Base-by-base conservation (phyloP, 106 monocot species). In the Phalaenopsis aphrodite region DNA sequence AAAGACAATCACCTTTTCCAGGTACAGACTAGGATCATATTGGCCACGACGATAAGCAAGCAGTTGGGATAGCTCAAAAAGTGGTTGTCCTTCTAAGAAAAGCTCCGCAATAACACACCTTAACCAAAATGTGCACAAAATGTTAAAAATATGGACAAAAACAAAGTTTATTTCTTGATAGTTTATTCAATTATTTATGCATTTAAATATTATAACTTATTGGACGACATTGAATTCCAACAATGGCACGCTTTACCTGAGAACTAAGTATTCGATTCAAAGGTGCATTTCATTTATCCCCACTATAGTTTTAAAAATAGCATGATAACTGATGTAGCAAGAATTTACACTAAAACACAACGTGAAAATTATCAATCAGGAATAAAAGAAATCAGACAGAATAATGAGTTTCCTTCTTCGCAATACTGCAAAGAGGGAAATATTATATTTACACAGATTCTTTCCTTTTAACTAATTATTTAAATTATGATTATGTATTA, bases 101-200 rank as follows among this genome's bases (percentile, higher is more conserved):
- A 98, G 92, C 47, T 98, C 98, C 77, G 98, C 98, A 80, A 98
- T 89, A 72, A 92, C 98, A 88, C 94, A 98, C 68, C 97, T 93
- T 85, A 82, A 56, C 17, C 72, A 80, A 83, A 72, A 43, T 49
- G 58, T 8, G 17, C 10, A 5, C 46, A 7, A 78, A 48, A 30
- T 77, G 38, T 75, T 30, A 61, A 76, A 30, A 64, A 81, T 78
- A 37, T 55, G 23, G 14, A 65, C 21, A 4, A 64, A 38, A 42
- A 52, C 64, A 76, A 38, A 69, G 23, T 14, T 36, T 39, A 16
- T 38, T 41, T 15, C 39, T 69, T 11, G 4, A 69, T 69, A 14
- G 39, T 36, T 69, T 69, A 69, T 69, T 69, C 39, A 38, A 12
- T 68, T 30, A 69, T 69, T 14, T 61, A 61, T 5, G 19, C 6